phyloP scores from a whole-genome alignment of 1,139 yeast genomes.

The Wickerhamomyces sp. region DNA sequence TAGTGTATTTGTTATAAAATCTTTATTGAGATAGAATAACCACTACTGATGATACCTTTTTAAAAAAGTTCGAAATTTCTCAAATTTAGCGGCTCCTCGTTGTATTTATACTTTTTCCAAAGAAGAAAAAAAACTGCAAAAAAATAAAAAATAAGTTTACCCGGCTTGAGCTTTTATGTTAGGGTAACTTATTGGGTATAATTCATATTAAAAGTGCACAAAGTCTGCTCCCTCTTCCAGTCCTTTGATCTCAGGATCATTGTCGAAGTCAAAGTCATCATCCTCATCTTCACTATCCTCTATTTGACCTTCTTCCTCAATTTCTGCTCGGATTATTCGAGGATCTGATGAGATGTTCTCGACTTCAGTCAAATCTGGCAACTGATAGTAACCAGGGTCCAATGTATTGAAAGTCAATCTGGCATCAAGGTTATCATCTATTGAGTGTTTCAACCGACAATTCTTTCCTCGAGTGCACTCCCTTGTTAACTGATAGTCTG shows the following conservation, averaged over 20 bases:
- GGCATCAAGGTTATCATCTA: conserved; percentile 29
- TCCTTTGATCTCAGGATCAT: conserved; percentile 15
- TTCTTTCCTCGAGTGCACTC: conserved; percentile 45
- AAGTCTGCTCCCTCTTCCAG: conserved; percentile 30
- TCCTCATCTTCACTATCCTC: conserved; percentile 27
- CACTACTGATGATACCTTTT: conserved; percentile 57
- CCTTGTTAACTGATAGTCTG: conserved; percentile 63
- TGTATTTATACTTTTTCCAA: conserved; percentile 14
- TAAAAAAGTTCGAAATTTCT: conserved; percentile 1
- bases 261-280: conserved; percentile 29
- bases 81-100: conserved; percentile 9
- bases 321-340: conserved; percentile 14
- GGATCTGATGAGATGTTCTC: conserved; percentile 19
- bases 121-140: conserved; percentile 3
- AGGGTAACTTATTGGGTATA: background rate
- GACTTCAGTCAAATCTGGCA: conserved; percentile 33
- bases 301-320: conserved; percentile 24
- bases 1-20: conserved; percentile 43
- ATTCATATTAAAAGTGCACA: conserved; percentile 18
- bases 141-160: conserved; percentile 7
- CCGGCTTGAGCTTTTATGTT: conserved; percentile 9
- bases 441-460: conserved; percentile 46
- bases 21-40: conserved; percentile 61
- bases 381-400: conserved; percentile 27
- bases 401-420: conserved; percentile 18